These are phyloP conservation scores for Glycine tomentella DNA, from an alignment of 306 rosid species.

Conservation along the genomic window DNA sequence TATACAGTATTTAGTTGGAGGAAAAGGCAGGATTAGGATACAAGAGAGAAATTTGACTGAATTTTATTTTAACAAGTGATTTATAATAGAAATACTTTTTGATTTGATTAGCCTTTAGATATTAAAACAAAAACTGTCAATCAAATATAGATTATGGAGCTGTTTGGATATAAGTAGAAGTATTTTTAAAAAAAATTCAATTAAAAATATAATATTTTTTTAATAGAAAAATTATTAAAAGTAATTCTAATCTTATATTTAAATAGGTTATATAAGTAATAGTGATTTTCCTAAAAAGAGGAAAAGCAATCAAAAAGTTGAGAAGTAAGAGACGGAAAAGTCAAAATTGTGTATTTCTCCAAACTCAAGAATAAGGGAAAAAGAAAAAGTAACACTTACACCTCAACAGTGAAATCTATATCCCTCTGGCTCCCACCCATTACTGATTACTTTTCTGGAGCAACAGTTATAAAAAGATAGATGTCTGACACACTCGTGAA, in stretches of 20 bases:
- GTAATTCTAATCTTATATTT: no score
- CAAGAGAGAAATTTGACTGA: no score
- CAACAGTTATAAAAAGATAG: constrained; percentile 44
- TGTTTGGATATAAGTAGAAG: no score
- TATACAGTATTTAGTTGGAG: background rate
- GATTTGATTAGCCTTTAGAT: background rate
- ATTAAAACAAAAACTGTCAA: background rate
- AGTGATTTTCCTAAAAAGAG: background rate
- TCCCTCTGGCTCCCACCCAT: constrained; percentile 46
- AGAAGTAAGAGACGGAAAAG: no score
- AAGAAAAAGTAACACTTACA: constrained; percentile 2
- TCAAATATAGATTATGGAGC: no score
- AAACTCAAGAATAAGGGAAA: constrained; percentile 37
- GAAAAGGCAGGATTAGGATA: background rate
- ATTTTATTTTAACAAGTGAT: background rate
- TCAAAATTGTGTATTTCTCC: no score
- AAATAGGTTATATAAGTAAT: no score
- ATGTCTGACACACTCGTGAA: constrained; percentile 69
- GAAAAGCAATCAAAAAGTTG: background rate
- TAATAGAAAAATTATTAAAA: no score
- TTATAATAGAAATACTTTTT: background rate
- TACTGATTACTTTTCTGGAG: constrained; percentile 62
- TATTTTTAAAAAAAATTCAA: no score
- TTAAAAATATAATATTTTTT: no score
- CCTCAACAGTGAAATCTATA: constrained; percentile 28